Conservation (phyloP, 495 filamentous ascomycete species). For the Bacidia gigantensis region DNA sequence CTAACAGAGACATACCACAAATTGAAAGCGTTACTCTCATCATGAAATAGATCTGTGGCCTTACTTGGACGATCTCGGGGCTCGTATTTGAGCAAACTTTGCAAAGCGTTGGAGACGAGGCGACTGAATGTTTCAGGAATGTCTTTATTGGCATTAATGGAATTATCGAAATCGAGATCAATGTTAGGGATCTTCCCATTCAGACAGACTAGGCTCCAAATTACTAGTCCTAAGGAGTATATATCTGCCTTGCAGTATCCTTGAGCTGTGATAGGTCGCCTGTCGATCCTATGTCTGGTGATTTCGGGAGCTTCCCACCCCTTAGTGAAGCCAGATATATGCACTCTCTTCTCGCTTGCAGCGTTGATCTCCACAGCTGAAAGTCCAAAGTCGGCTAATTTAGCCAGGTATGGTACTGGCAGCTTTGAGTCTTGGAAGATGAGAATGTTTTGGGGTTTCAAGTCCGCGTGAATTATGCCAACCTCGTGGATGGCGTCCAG, state of each 20-base stretch:
- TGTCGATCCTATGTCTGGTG: not conserved
- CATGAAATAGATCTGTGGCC: too few relatives aligned
- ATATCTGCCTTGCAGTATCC: not conserved
- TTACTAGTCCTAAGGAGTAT: too few relatives aligned
- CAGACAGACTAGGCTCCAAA: too few relatives aligned
- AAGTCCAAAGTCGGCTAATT: not conserved
- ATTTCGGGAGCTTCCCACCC: not conserved
- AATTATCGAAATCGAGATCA: too few relatives aligned
- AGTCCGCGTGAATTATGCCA: not conserved
- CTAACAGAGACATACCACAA: too few relatives aligned
- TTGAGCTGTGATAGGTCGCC: not conserved
- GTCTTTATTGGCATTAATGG: too few relatives aligned
- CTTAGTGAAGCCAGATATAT: not conserved
- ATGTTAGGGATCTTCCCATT: too few relatives aligned
- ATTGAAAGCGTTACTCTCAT: too few relatives aligned
- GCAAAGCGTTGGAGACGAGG: too few relatives aligned
- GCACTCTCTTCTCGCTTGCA: not conserved
- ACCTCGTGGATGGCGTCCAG: not conserved
- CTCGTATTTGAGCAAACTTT: too few relatives aligned
- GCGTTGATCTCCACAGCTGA: not conserved
- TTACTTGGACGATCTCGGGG: too few relatives aligned
- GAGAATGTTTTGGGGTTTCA: constrained; percentile 1
- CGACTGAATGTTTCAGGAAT: too few relatives aligned
- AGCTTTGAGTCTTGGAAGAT: not conserved
- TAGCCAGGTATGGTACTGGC: not conserved